Conservation (phyloP, 495 filamentous ascomycete genomes). For the Terfezia claveryi region DNA sequence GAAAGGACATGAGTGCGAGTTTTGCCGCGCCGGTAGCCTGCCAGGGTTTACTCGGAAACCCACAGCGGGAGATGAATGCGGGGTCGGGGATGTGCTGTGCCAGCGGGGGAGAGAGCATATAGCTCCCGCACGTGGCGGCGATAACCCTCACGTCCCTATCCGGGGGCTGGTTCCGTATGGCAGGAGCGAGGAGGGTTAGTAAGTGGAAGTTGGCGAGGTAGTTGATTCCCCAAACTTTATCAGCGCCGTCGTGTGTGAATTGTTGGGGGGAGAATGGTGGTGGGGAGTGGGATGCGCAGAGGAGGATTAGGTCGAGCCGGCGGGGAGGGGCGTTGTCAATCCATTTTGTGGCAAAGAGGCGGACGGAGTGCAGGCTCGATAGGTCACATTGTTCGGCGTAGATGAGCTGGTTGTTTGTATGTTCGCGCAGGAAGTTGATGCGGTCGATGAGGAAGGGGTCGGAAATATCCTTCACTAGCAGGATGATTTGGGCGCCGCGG, state of each 20-base stretch:
- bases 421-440: slow-evolving; percentile 63
- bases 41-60: slow-evolving; percentile 25
- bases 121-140: slow-evolving; percentile 64
- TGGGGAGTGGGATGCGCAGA: slow-evolving; percentile 58
- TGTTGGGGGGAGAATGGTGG: slow-evolving; percentile 32
- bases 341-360: slow-evolving; percentile 94
- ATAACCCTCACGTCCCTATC: slow-evolving; percentile 83
- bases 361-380: slow-evolving; percentile 61
- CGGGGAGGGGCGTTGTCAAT: slow-evolving; percentile 84
- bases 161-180: slow-evolving; percentile 67
- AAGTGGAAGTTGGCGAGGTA: slow-evolving; percentile 92
- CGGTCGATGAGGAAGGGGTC: slow-evolving; percentile 82
- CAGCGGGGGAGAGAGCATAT: slow-evolving; percentile 29
- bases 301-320: slow-evolving; percentile 77
- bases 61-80: slow-evolving; percentile 6
- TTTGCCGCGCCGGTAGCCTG: slow-evolving; percentile 67
- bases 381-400: slow-evolving; percentile 92
- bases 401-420: slow-evolving; percentile 69
- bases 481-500: slow-evolving; percentile 74
- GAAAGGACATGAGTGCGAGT: slow-evolving; percentile 71
- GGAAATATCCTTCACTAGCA: slow-evolving; percentile 61
- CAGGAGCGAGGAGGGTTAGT: slow-evolving; percentile 69
- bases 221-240: slow-evolving; percentile 81
- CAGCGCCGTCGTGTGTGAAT: slow-evolving; percentile 54
- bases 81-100: slow-evolving; percentile 21